Percentiles rank a stretch among this genome's conserved stretches.
Conservation (phyloP, 176 grass and related monocot genomes). For the Avena eriantha region DNA sequence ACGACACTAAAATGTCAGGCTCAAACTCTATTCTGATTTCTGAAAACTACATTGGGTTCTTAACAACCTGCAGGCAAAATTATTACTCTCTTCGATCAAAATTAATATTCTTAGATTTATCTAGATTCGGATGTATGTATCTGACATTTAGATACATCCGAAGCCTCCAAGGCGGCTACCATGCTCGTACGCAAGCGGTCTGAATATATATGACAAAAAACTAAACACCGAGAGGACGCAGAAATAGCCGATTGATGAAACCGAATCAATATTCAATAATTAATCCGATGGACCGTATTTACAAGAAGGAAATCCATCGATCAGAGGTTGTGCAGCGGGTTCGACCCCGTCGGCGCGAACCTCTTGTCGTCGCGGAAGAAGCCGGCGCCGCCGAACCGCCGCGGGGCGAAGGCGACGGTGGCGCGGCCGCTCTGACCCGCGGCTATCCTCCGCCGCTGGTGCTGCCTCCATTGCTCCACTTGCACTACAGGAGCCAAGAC, state of each 20-base stretch:
- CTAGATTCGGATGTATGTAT: too few relatives aligned
- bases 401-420: slow-evolving; percentile 22
- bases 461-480: slow-evolving; percentile 6
- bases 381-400: slow-evolving; percentile 41
- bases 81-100: too few relatives aligned
- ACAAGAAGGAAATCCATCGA: background rate
- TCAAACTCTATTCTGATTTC: background rate
- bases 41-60: background rate
- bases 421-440: background rate
- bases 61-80: background rate
- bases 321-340: slow-evolving; percentile 79
- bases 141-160: too few relatives aligned
- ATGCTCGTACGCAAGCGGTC: too few relatives aligned
- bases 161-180: too few relatives aligned
- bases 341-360: slow-evolving; percentile 72
- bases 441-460: background rate
- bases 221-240: background rate
- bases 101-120: too few relatives aligned
- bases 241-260: background rate
- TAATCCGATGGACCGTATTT: background rate
- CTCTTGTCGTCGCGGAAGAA: slow-evolving; percentile 67
- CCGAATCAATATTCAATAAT: background rate
- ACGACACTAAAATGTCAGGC: background rate
- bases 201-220: background rate
- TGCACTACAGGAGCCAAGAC: background rate